phyloP scores from a whole-genome alignment of 768 basidiomycete genomes.

The Boletus eberwhitei region DNA sequence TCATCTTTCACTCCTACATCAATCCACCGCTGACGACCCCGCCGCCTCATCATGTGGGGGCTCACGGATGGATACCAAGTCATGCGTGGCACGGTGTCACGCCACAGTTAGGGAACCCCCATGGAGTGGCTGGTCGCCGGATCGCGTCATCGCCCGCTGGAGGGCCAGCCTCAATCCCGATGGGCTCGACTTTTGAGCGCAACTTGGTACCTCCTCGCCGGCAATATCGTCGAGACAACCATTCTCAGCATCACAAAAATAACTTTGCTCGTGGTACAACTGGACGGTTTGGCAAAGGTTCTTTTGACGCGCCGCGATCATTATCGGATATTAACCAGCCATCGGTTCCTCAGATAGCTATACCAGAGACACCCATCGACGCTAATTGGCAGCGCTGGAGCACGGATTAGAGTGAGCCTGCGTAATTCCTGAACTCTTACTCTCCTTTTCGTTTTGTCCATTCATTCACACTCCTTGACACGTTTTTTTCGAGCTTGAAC shows the following conservation, averaged over 20 bases:
- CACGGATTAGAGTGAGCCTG: slow-evolving; percentile 8
- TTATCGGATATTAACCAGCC: slow-evolving; percentile 14
- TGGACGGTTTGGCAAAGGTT: slow-evolving; percentile 19
- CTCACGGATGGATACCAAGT: slow-evolving; percentile 27
- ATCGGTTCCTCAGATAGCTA: slow-evolving; percentile 5
- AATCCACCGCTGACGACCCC: slow-evolving; percentile 20
- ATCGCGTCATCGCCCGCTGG: slow-evolving; percentile 13
- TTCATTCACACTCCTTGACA: background rate
- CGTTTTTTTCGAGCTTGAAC: background rate
- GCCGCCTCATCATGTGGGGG: slow-evolving; percentile 16
- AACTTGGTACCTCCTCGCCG: slow-evolving; percentile 26
- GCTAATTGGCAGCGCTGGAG: slow-evolving; percentile 20
- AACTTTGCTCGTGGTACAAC: slow-evolving; percentile 18
- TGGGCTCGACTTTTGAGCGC: slow-evolving; percentile 22
- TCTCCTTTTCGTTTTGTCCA: slow-evolving; percentile 13
- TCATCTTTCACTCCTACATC: slow-evolving; percentile 30
- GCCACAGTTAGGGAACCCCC: slow-evolving; percentile 14
- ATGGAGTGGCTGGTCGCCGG: slow-evolving; percentile 15
- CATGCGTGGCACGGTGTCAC: slow-evolving; percentile 23
- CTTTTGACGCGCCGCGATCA: slow-evolving; percentile 18
- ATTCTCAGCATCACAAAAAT: slow-evolving; percentile 28
- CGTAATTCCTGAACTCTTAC: background rate
- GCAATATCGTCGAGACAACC: slow-evolving; percentile 31
- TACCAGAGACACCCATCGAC: slow-evolving; percentile 12
- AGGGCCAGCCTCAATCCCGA: slow-evolving; percentile 11